A percentile compares a stretch with the other conserved stretches of the same genome.
phyloP scores from a whole-genome alignment of 352 stramenopile genomes.

The Globisporangium paddicum region DNA sequence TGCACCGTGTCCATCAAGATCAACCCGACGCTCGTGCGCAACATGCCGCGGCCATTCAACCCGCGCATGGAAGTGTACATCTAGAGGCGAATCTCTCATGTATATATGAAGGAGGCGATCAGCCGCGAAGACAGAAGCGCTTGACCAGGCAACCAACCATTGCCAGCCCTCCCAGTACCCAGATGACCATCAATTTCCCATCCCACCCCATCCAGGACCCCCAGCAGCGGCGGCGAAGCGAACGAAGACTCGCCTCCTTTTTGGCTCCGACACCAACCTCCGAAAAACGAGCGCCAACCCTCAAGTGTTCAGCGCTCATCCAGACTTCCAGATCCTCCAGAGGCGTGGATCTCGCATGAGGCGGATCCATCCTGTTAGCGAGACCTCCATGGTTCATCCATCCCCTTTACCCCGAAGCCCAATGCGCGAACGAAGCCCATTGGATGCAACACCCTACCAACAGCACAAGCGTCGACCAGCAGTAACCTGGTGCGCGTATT shows the following conservation, averaged over 20 bases:
- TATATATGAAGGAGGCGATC: neutral
- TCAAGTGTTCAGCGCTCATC: no score
- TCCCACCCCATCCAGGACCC: no score
- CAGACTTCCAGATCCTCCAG: no score
- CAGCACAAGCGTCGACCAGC: neutral
- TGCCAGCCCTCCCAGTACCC: neutral
- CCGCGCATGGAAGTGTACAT: constrained; percentile 23
- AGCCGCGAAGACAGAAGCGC: constrained; percentile 2
- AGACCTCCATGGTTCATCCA: neutral
- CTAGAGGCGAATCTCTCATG: neutral
- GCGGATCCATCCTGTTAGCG: neutral
- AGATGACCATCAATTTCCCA: neutral
- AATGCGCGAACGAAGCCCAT: constrained; percentile 6
- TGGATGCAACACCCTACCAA: neutral
- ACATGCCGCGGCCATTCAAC: constrained; percentile 35
- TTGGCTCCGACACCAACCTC: neutral
- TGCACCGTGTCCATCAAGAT: constrained; percentile 26
- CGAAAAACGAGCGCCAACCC: no score
- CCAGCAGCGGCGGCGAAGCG: neutral
- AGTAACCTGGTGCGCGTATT: neutral
- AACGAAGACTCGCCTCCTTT: neutral
- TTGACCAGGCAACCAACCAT: neutral
- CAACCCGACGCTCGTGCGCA: constrained; percentile 36
- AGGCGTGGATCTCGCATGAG: no score
- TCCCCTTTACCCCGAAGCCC: neutral